Base-by-base conservation (phyloP, 305 asterid species). In the Rubia tinctorum region DNA sequence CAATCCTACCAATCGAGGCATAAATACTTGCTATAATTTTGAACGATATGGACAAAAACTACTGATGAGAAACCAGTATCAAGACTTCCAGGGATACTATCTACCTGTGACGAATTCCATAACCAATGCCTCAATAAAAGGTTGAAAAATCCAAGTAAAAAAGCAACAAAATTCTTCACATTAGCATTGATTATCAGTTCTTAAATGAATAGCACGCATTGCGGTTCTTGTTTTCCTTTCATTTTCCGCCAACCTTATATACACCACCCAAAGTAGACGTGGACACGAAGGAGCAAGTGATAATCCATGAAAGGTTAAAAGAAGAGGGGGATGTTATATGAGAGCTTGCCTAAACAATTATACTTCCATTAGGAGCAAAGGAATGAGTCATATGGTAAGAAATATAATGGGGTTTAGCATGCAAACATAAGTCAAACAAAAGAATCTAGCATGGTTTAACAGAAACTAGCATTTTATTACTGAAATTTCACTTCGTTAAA, bases 1-100 rank as follows among this genome's bases (percentile, higher is more conserved):
- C 88, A 95, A 83, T 89, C 90, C 84, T 91, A 84, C 99, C 99
- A 94, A 74, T 84, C 78, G 83, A 87, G 82, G 87, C 96, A 89
- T 74, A 94, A 81, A 68, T 89, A 91, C 82, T 76, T 91, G 79
- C 89, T 83, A 76, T 90, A 89, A 62, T 81, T 90, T 71, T 80
- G 89, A 77, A 91, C 73, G 77, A 83, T 84, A 66, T 83, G 84
- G 58, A 79, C 80, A 77, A 90, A 86, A 79, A 80, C n/a, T n/a
- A 77, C 42, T 72, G n/a, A 68, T 79, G 78, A 68, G 71, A 81
- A 81, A 71, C 86, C 88, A 68, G 78, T 79, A 20, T 66, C 67
- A 62, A 77, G 72, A 79, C 78, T 79, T 70, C 59, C 76, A 60
- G 96, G 83, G 66, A 93, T 84, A 77, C 75, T 79, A 71, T 83